phyloP scores from a whole-genome alignment of 2,329 filamentous ascomycete genomes.

The Xylaria sp. region DNA sequence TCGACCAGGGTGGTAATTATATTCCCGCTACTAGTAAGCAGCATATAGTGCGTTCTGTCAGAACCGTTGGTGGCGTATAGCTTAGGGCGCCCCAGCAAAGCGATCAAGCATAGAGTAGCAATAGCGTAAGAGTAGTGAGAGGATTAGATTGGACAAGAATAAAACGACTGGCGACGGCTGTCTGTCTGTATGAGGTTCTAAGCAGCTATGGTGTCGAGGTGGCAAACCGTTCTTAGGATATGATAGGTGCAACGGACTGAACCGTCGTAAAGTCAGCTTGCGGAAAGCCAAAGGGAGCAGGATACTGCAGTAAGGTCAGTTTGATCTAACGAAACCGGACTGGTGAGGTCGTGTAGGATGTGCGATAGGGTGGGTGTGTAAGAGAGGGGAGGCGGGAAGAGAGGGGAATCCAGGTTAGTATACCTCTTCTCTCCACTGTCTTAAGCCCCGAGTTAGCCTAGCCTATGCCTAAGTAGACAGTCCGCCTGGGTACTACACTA shows the following conservation, averaged over 20 bases:
- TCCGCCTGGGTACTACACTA: too few relatives aligned
- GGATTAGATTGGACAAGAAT: conserved; percentile 12
- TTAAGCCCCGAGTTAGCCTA: too few relatives aligned
- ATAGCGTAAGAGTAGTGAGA: background rate
- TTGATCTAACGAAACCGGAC: background rate
- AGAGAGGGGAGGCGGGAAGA: background rate
- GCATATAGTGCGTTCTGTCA: background rate
- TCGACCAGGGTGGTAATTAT: background rate
- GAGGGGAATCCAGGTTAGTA: too few relatives aligned
- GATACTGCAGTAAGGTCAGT: background rate
- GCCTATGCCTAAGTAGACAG: too few relatives aligned
- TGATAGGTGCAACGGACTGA: conserved; percentile 11
- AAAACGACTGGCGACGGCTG: background rate
- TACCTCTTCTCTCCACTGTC: too few relatives aligned
- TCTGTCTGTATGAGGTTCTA: conserved; percentile 2
- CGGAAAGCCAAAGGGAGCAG: background rate
- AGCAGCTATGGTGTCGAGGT: background rate
- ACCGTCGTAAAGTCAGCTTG: conserved; percentile 12
- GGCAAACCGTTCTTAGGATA: background rate
- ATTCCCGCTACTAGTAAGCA: conserved; percentile 19
- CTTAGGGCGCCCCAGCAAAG: background rate
- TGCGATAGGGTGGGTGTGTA: background rate
- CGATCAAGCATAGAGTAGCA: conserved; percentile 2
- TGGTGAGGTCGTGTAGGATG: background rate
- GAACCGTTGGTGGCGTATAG: background rate